Percentiles rank a stretch among this genome's conserved stretches.
Evolutionary conservation across 768 basidiomycete species (phyloP).

Genomic region (Naganishia antarctica): DNA sequence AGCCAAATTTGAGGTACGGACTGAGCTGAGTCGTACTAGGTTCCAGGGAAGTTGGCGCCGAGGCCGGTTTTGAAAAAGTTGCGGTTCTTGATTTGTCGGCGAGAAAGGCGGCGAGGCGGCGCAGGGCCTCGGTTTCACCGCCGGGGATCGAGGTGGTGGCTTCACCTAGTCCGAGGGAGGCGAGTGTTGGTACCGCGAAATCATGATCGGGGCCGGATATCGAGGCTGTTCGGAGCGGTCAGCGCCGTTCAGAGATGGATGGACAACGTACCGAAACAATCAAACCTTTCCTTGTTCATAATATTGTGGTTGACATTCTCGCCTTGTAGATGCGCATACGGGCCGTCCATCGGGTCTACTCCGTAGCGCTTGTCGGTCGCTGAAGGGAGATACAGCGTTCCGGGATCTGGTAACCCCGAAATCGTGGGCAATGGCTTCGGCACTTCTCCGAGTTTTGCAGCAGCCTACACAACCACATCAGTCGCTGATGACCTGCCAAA

Average conservation of each 20-base stretch:
- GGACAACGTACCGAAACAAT: conserved; percentile 39
- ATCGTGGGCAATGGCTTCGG: conserved; percentile 37
- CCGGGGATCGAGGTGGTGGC: conserved; percentile 44
- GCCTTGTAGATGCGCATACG: conserved; percentile 22
- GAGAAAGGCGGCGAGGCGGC: conserved; percentile 38
- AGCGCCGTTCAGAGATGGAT: background rate
- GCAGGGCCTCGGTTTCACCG: conserved; percentile 44
- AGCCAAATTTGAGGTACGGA: conserved; percentile 50
- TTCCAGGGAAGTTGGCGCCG: conserved; percentile 48
- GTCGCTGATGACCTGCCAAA: background rate
- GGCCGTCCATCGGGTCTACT: conserved; percentile 27
- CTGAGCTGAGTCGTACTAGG: conserved; percentile 44
- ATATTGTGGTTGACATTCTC: conserved; percentile 31
- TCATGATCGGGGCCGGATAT: conserved; percentile 41
- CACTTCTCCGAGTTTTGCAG: conserved; percentile 39
- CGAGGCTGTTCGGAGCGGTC: conserved; percentile 31
- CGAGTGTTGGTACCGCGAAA: conserved; percentile 48
- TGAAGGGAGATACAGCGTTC: conserved; percentile 29
- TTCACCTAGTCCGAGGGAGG: conserved; percentile 41
- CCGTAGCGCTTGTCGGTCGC: background rate
- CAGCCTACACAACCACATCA: conserved; percentile 32
- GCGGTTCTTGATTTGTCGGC: conserved; percentile 39
- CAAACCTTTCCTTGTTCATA: conserved; percentile 19
- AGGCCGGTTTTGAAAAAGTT: conserved; percentile 50
- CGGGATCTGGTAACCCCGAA: conserved; percentile 40